phyloP scores from a whole-genome alignment of 805 yeast genomes.

The Candida boidinii region DNA sequence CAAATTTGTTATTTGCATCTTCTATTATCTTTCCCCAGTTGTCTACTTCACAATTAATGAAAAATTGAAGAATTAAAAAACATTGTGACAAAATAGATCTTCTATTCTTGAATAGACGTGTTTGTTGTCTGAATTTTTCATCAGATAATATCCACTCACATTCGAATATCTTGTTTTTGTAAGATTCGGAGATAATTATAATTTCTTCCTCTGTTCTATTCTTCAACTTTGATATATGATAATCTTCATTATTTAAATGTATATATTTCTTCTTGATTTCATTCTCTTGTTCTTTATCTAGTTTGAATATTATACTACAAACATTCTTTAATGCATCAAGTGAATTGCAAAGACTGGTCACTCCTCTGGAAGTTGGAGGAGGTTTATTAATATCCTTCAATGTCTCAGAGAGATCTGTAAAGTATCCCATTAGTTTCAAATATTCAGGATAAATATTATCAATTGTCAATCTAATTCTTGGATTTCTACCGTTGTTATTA shows the following conservation, averaged over 20 bases:
- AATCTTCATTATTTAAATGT: too few relatives aligned
- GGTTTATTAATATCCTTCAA: slow-evolving; percentile 1
- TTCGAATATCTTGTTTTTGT: slow-evolving; percentile 10
- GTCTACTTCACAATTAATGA: slow-evolving; percentile 10
- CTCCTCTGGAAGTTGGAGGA: too few relatives aligned
- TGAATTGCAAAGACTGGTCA: too few relatives aligned
- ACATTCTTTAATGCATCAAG: too few relatives aligned
- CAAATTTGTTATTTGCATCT: slow-evolving; percentile 10
- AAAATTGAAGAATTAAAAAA: slow-evolving; percentile 14
- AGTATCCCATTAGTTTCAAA: slow-evolving; percentile 8
- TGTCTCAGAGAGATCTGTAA: slow-evolving; percentile 5
- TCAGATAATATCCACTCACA: slow-evolving; percentile 21
- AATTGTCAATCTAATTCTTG: background rate
- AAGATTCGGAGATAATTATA: too few relatives aligned
- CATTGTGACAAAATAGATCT: slow-evolving; percentile 15
- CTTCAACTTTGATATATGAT: too few relatives aligned
- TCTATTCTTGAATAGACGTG: slow-evolving; percentile 10
- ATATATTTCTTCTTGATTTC: too few relatives aligned
- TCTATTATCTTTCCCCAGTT: slow-evolving; percentile 13
- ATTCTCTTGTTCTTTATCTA: too few relatives aligned
- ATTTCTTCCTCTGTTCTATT: too few relatives aligned
- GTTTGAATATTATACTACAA: too few relatives aligned
- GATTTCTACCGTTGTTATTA: background rate
- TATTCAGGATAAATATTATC: slow-evolving; percentile 10
- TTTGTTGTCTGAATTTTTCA: slow-evolving; percentile 15